These are phyloP conservation scores for Beauveria sp. DNA, from an alignment of 2,329 filamentous ascomycete genomes.

Conservation along the genomic window DNA sequence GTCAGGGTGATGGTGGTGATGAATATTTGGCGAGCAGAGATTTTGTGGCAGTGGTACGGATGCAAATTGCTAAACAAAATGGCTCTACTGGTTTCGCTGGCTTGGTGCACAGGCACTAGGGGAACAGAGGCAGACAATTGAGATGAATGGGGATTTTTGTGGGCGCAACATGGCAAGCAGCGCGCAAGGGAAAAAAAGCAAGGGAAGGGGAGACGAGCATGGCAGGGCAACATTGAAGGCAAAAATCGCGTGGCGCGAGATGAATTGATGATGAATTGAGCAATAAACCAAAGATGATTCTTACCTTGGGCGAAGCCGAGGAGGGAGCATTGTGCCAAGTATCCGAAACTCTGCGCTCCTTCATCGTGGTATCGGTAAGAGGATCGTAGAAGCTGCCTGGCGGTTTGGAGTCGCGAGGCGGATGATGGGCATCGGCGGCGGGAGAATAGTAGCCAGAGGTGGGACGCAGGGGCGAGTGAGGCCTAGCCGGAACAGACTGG, in stretches of 20 bases:
- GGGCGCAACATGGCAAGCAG: slow-evolving; percentile 1
- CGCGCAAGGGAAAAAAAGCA: not conserved
- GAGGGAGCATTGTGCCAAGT: slow-evolving; percentile 39
- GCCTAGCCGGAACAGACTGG: not conserved
- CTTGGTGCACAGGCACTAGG: slow-evolving; percentile 9
- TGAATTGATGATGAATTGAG: slow-evolving; percentile 1
- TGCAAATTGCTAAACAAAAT: not conserved
- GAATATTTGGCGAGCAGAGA: not conserved
- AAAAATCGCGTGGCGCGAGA: not conserved
- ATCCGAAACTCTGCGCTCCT: slow-evolving; percentile 39
- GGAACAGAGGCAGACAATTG: slow-evolving; percentile 1
- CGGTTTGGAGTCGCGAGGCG: slow-evolving; percentile 30
- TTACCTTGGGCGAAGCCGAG: slow-evolving; percentile 40
- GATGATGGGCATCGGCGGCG: slow-evolving; percentile 20
- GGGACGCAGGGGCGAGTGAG: slow-evolving; percentile 34
- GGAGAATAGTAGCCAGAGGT: slow-evolving; percentile 33
- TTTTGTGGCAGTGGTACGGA: slow-evolving; percentile 2
- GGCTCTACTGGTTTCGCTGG: not conserved
- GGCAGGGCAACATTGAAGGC: not conserved
- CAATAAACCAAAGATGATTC: slow-evolving; percentile 21
- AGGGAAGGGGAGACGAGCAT: not conserved
- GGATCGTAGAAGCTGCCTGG: slow-evolving; percentile 47
- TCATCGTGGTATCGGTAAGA: slow-evolving; percentile 38
- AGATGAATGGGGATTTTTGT: slow-evolving; percentile 10
- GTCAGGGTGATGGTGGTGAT: not conserved